Evolutionary conservation across 1,284 basidiomycete genomes (phyloP).

Genomic region (Porogramme epimiltina): DNA sequence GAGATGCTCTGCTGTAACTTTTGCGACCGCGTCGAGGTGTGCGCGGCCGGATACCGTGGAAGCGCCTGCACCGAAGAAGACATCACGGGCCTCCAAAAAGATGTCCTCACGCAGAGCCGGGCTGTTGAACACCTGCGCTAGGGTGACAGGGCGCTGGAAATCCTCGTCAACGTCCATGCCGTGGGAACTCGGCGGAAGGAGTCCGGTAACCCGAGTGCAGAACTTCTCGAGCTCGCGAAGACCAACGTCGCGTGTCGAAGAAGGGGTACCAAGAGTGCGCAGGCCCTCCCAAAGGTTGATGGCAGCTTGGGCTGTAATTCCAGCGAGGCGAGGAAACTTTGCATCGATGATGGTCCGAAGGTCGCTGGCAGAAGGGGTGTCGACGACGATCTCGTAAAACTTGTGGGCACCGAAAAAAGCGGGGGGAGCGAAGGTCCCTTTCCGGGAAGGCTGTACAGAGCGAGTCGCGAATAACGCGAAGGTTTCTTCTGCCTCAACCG

Average conservation of each 20-base stretch:
- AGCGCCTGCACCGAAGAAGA: conserved; percentile 83
- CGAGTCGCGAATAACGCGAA: conserved; percentile 86
- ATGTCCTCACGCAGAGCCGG: conserved; percentile 86
- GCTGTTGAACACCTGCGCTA: conserved; percentile 65
- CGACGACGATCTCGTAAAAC: conserved; percentile 72
- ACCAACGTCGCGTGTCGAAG: conserved; percentile 67
- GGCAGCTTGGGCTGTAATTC: conserved; percentile 46
- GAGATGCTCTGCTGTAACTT: conserved; percentile 63
- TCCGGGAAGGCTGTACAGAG: conserved; percentile 51
- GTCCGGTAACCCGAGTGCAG: conserved; percentile 71
- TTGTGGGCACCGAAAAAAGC: conserved; percentile 84
- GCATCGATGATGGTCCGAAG: conserved; percentile 68
- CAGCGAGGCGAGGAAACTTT: conserved; percentile 65
- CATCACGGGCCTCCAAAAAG: conserved; percentile 87
- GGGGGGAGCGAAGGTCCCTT: conserved; percentile 49
- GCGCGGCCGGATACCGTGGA: conserved; percentile 54
- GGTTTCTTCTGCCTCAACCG: conserved; percentile 69
- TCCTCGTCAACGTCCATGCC: conserved; percentile 47
- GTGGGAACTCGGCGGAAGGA: conserved; percentile 54
- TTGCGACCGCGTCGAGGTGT: conserved; percentile 51
- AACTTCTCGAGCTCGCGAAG: conserved; percentile 90
- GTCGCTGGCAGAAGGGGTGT: conserved; percentile 65
- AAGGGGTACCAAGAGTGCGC: conserved; percentile 47
- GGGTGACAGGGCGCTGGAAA: conserved; percentile 27
- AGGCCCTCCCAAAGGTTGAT: conserved; percentile 67